Evolutionary conservation across 306 rosid species (phyloP).

Genomic region (Pyrus communis): DNA sequence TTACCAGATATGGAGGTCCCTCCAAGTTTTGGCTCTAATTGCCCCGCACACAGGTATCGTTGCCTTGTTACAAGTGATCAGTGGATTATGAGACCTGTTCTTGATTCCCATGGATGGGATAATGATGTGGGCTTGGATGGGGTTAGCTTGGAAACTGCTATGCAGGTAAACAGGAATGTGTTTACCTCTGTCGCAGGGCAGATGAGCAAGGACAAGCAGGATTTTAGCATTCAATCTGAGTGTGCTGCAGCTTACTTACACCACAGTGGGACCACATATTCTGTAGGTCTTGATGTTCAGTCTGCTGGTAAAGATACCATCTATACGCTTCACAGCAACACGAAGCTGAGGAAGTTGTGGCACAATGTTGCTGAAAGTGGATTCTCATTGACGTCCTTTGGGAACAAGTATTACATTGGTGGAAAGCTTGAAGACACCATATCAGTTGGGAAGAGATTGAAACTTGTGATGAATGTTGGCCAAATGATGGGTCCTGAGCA

Average conservation of each 20-base stretch:
- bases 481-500: slow-evolving; percentile 63
- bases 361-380: slow-evolving; percentile 69
- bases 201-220: slow-evolving; percentile 74
- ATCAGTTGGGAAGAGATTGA: slow-evolving; percentile 70
- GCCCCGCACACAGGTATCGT: slow-evolving; percentile 68
- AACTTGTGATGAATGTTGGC: slow-evolving; percentile 63
- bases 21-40: slow-evolving; percentile 59
- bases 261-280: slow-evolving; percentile 51
- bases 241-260: slow-evolving; percentile 63
- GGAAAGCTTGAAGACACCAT: slow-evolving; percentile 83
- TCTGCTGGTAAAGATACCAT: slow-evolving; percentile 65
- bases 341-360: slow-evolving; percentile 54
- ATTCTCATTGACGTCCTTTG: slow-evolving; percentile 69
- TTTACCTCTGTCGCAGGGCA: slow-evolving; percentile 62
- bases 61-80: slow-evolving; percentile 58
- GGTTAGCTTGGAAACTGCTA: slow-evolving; percentile 64
- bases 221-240: slow-evolving; percentile 74
- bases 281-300: slow-evolving; percentile 76
- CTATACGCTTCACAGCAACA: slow-evolving; percentile 55
- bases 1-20: slow-evolving; percentile 90
- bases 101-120: slow-evolving; percentile 96
- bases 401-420: slow-evolving; percentile 58
- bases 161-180: slow-evolving; percentile 44
- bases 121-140: slow-evolving; percentile 93
- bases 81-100: slow-evolving; percentile 87